Evolutionary conservation across 176 grass and related monocot species (phyloP), one percentile per base, ranked within the genome.

Genomic region (Ampelocalamus luodianensis): DNA sequence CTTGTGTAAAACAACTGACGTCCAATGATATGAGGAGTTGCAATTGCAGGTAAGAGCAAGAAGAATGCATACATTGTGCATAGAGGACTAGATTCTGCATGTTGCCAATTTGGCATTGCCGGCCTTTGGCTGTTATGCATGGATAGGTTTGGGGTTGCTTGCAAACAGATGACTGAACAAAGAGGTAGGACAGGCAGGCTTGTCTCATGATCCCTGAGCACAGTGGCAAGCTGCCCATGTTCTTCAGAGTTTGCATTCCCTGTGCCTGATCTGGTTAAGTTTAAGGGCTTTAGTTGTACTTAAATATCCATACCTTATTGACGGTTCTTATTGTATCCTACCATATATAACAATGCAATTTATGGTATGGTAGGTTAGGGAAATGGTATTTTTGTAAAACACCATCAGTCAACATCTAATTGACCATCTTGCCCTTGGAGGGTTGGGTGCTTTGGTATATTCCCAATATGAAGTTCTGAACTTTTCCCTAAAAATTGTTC

Each of bases 141-240:
- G 38, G 14, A 58, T 84, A 68, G 56, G 3, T 18, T 32, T 72
- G 24, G 42, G 22, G 66, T 79, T 56, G 38, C 44, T 72, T 79
- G 13, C 24, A 84, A 79, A 74, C 46, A 66, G 58, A 72, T 77
- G 34, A 13, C 32, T 53, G 80, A 83, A 37, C 68, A 83, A 12
- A 37, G 3, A 45, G 74, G 3, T 22, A 17, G 12, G 81, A 68
- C 59, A 79, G 76, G 22, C 27, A 85, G 76, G 39, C 20, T 72
- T 85, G 87, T 85, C 61, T 79, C 29, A 29, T 29, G 55, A 85
- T 80, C 39, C 63, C 49, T 23, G 17, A 40, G 11, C 82, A 79
- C 6, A 58, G 68, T 59, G 9, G 46, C 76, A 74, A 59, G 40
- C 45, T 62, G 79, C 29, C 72, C 86, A 88, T 80, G 85, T 86